A percentile compares a stretch with the other conserved stretches of the same genome.
These are phyloP conservation scores for Infundibulicybe gibba DNA, from an alignment of 768 basidiomycete species.

Conservation along the genomic window DNA sequence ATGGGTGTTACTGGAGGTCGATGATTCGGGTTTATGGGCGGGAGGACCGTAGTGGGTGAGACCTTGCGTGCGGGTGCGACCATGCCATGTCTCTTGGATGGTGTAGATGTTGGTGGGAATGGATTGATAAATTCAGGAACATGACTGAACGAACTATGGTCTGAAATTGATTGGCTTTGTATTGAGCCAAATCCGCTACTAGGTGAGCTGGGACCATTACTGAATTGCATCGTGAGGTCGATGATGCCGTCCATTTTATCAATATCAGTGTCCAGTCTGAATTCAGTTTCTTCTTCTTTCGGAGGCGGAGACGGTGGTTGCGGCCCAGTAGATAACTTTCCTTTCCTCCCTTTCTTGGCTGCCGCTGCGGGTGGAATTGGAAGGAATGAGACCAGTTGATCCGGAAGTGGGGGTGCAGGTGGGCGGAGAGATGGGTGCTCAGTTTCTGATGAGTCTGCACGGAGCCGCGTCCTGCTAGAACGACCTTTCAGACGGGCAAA, in stretches of 20 bases:
- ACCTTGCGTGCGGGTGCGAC: conserved; percentile 31
- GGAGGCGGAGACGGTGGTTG: conserved; percentile 26
- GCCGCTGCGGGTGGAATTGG: conserved; percentile 12
- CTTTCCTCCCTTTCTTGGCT: conserved; percentile 24
- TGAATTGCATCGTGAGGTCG: conserved; percentile 31
- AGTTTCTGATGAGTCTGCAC: conserved; percentile 25
- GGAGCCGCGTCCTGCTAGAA: conserved; percentile 33
- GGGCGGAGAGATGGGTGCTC: conserved; percentile 35
- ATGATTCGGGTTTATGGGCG: conserved; percentile 1
- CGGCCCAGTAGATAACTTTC: conserved; percentile 25
- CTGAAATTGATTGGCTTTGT: conserved; percentile 27
- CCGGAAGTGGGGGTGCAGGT: conserved; percentile 28
- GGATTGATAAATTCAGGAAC: conserved; percentile 38
- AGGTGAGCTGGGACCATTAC: conserved; percentile 32
- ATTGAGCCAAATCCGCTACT: conserved; percentile 38
- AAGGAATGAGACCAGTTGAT: conserved; percentile 16
- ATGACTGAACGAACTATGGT: conserved; percentile 19
- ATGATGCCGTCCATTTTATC: conserved; percentile 84
- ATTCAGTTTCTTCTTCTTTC: conserved; percentile 29
- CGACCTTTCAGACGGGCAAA: conserved; percentile 38
- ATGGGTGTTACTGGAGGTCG: conserved; percentile 6
- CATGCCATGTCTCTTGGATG: conserved; percentile 21
- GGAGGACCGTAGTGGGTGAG: conserved; percentile 46
- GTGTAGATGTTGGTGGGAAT: conserved; percentile 27
- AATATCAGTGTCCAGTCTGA: conserved; percentile 64